Base-by-base conservation (phyloP, 257 asterid genomes). In the Gardenia jasminoides region DNA sequence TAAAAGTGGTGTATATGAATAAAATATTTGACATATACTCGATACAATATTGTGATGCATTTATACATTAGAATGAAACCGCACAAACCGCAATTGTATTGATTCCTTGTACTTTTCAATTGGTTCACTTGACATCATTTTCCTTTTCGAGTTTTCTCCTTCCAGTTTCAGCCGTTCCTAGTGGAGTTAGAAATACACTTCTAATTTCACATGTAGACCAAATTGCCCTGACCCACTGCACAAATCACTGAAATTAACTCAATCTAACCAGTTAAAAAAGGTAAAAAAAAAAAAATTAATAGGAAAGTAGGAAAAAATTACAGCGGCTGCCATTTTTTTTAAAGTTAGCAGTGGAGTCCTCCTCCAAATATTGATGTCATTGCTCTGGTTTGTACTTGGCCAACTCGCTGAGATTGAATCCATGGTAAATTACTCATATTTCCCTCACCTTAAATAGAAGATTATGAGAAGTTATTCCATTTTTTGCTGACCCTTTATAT, bases 391-490 rank as follows among this genome's bases (percentile, higher is more conserved):
- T 72, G 82, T 83, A 56, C 81, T 68, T 77, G 83, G 82, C 77
- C 85, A 79, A 78, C 87, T 83, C 66, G 88, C 84, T 50, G 89
- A 83, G 70, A 76, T 80, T 75, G 88, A 80, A 82, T 68, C 84
- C 80, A 87, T 87, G 91, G 91, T 87, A 82, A 80, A 33, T 26
- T 44, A 1, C 62, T 7, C 59, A 36, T 52, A 41, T 20, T 52
- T 76, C 39, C 44, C n/a, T 39, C 11, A 22, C 11, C 48, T 19
- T n/a, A 1, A 72, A 7, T 3, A 2, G 0, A 56, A 22, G 6
- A 22, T 56, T 7, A 20, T 15, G 43, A 43, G 41, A 22, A 46
- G 39, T 75, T 58, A 46, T 1, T 10, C 67, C 10, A 24, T 16
- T 44, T 62, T 22, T 76, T 44, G 48, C 64, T 7, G 50, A 19